Evolutionary conservation across 2,329 filamentous ascomycete species (phyloP).

Genomic region (Tolypocladium amazonense): DNA sequence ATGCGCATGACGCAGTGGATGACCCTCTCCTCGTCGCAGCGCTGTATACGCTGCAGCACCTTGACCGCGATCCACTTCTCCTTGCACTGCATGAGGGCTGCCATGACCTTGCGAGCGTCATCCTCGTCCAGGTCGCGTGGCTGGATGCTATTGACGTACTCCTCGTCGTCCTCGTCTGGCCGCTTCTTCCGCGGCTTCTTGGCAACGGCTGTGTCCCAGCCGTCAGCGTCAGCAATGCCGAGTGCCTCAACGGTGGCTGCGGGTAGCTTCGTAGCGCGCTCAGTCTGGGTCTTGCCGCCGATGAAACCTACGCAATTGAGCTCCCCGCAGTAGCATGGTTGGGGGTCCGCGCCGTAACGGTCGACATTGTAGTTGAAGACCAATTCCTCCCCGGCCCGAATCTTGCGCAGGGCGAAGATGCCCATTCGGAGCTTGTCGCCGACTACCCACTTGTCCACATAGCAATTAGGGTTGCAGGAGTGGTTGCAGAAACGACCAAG

Average conservation of each 20-base stretch:
- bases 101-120: conserved; percentile 90
- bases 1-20: conserved; percentile 84
- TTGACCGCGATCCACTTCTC: conserved; percentile 99
- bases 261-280: conserved; percentile 84
- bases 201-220: conserved; percentile 82
- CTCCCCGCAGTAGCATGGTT: conserved; percentile 94
- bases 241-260: conserved; percentile 86
- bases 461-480: conserved; percentile 97
- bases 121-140: conserved; percentile 69
- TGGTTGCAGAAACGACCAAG: conserved; percentile 97
- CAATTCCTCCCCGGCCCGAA: conserved; percentile 84
- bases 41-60: conserved; percentile 77
- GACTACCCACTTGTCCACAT: conserved; percentile 99
- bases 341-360: conserved; percentile 90
- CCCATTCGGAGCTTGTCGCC: conserved; percentile 97
- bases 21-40: conserved; percentile 76
- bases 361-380: conserved; percentile 99
- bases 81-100: conserved; percentile 91
- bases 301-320: conserved; percentile 93
- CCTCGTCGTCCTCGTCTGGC: conserved; percentile 81
- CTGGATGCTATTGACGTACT: conserved; percentile 85
- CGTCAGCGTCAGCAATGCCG: conserved; percentile 85
- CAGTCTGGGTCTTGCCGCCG: conserved; percentile 94
- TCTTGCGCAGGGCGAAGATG: conserved; percentile 81
- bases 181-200: conserved; percentile 93